Conservation (phyloP, 768 basidiomycete genomes). For the Mycena rosella region DNA sequence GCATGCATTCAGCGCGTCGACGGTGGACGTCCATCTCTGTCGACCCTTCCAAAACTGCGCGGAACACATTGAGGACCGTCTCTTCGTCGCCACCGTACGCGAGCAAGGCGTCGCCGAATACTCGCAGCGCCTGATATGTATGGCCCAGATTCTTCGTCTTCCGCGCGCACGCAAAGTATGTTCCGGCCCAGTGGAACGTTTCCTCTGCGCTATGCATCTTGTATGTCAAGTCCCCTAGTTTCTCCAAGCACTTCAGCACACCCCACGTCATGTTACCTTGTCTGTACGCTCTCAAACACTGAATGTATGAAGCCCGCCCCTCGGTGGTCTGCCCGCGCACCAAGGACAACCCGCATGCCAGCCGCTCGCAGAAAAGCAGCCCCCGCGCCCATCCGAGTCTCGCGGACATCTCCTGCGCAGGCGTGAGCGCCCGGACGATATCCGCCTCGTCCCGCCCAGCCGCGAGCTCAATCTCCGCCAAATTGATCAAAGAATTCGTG, state of each 20-base stretch:
- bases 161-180: neutral
- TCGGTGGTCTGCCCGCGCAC: neutral
- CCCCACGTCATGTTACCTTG: neutral
- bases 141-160: slow-evolving; percentile 1
- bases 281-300: neutral
- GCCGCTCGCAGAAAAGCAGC: too few relatives aligned
- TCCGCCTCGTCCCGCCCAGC: too few relatives aligned
- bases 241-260: too few relatives aligned
- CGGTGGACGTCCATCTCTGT: neutral
- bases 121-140: neutral
- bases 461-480: too few relatives aligned
- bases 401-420: too few relatives aligned
- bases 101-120: neutral
- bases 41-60: neutral
- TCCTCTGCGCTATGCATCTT: neutral
- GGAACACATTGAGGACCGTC: too few relatives aligned
- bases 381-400: too few relatives aligned
- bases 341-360: neutral
- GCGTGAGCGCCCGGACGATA: too few relatives aligned
- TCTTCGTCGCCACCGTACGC: neutral
- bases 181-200: neutral
- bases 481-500: too few relatives aligned
- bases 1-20: too few relatives aligned
- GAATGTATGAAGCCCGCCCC: neutral
- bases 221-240: too few relatives aligned